Evolutionary conservation across 768 basidiomycete species (phyloP).

Genomic region (Lentinula sp.): DNA sequence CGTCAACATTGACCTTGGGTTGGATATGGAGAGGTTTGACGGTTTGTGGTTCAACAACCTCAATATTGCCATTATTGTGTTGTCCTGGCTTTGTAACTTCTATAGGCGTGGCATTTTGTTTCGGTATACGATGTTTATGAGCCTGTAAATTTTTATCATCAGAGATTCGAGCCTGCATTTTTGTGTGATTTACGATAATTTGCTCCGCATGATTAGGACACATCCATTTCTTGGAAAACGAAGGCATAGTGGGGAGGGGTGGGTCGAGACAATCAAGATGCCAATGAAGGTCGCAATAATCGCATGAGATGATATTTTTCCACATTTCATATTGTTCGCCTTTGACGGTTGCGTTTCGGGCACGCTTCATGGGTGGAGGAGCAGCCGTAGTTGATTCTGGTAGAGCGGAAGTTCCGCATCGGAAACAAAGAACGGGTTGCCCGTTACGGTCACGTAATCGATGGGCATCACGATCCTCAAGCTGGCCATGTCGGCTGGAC

Average conservation of each 20-base stretch:
- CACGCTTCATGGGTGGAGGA: constrained; percentile 47
- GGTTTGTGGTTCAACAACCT: constrained; percentile 60
- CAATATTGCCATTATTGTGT: constrained; percentile 90
- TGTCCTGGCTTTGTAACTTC: constrained; percentile 70
- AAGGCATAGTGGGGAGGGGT: constrained; percentile 80
- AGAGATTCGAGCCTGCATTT: neutral
- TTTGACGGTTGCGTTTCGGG: constrained; percentile 44
- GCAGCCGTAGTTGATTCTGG: constrained; percentile 47
- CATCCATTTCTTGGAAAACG: constrained; percentile 94
- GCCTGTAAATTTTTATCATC: constrained; percentile 37
- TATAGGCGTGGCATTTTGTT: constrained; percentile 58
- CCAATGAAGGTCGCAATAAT: constrained; percentile 93
- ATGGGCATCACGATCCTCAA: constrained; percentile 89
- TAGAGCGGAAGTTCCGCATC: constrained; percentile 78
- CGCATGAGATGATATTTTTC: constrained; percentile 85
- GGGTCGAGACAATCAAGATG: constrained; percentile 96
- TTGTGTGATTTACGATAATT: constrained; percentile 53
- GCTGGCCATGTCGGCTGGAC: constrained; percentile 71
- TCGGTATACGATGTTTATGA: constrained; percentile 75
- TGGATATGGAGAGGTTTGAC: constrained; percentile 27
- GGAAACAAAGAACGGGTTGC: constrained; percentile 82
- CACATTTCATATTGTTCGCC: constrained; percentile 46
- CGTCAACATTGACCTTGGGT: constrained; percentile 60
- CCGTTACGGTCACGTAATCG: constrained; percentile 83
- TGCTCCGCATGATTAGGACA: constrained; percentile 96